Evolutionary conservation across 805 yeast genomes (phyloP).

Genomic region (Wickerhamiella vanderwaltii): DNA sequence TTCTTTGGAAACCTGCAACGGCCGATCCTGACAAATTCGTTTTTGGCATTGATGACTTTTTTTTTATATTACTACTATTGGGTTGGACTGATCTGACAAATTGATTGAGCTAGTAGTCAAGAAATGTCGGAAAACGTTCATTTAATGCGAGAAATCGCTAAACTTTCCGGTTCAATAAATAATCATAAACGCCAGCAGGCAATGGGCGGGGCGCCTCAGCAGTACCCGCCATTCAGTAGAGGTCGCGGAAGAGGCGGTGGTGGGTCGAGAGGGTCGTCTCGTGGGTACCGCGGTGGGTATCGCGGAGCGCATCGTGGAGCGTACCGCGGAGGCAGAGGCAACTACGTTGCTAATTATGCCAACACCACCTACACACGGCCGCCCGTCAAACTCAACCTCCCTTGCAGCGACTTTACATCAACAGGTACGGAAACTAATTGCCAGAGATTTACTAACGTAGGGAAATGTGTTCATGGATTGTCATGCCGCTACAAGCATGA

Average conservation of each 20-base stretch:
- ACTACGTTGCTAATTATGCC: neutral
- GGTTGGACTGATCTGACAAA: too few species aligned
- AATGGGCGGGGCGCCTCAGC: neutral
- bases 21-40: too few species aligned
- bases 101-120: too few species aligned
- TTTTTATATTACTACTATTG: too few species aligned
- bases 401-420: constrained; percentile 24
- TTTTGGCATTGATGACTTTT: too few species aligned
- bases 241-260: constrained; percentile 3
- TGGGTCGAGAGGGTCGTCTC: constrained; percentile 7
- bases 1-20: neutral
- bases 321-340: neutral
- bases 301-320: neutral
- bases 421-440: constrained; percentile 18
- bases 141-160: constrained; percentile 13
- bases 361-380: neutral
- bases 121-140: constrained; percentile 7
- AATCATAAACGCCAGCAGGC: constrained; percentile 8
- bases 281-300: constrained; percentile 9
- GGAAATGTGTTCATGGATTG: constrained; percentile 41
- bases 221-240: too few species aligned
- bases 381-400: constrained; percentile 15
- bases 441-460: constrained; percentile 25
- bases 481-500: constrained; percentile 46
- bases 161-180: constrained; percentile 13